A percentile compares a stretch with the other conserved stretches of the same genome.
Evolutionary conservation across 208 protist species (phyloP).

Genomic region (Acanthamoeba sp.): DNA sequence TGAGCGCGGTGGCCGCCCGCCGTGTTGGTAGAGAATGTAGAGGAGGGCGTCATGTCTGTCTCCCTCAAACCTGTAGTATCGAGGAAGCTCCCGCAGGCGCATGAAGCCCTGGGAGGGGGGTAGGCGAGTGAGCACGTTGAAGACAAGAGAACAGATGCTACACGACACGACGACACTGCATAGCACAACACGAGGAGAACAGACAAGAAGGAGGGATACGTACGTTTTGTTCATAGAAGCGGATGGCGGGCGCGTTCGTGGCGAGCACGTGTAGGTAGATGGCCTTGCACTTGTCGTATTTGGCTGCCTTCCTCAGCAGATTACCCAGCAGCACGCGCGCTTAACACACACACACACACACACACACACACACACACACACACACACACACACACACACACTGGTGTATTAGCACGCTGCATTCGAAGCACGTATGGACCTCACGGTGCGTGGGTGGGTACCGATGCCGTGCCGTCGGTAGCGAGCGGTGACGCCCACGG

Average conservation of each 20-base stretch:
- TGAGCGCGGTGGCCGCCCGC: neutral
- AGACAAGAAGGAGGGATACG: neutral
- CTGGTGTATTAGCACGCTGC: no score
- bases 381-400: neutral
- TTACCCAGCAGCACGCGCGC: neutral
- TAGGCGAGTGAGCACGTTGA: neutral
- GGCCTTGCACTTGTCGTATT: constrained; percentile 24
- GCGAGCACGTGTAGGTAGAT: constrained; percentile 37
- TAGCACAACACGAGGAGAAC: neutral
- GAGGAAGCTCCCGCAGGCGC: neutral
- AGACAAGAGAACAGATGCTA: no score
- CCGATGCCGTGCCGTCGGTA: constrained; percentile 32
- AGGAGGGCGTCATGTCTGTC: neutral
- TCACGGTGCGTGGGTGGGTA: neutral
- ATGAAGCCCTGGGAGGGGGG: neutral
- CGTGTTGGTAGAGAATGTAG: constrained; percentile 18
- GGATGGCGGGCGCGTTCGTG: constrained; percentile 10
- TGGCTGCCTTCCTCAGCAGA: neutral
- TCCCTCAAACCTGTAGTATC: neutral
- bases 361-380: neutral
- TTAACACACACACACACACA: neutral
- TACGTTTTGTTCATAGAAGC: constrained; percentile 55
- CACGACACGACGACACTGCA: no score
- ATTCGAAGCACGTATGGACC: no score
- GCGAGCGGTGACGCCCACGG: neutral